Evolutionary conservation across 2,329 filamentous ascomycete genomes (phyloP), one percentile per base, ranked within the genome.

Genomic region (Monilinia vaccinii-corymbosi): DNA sequence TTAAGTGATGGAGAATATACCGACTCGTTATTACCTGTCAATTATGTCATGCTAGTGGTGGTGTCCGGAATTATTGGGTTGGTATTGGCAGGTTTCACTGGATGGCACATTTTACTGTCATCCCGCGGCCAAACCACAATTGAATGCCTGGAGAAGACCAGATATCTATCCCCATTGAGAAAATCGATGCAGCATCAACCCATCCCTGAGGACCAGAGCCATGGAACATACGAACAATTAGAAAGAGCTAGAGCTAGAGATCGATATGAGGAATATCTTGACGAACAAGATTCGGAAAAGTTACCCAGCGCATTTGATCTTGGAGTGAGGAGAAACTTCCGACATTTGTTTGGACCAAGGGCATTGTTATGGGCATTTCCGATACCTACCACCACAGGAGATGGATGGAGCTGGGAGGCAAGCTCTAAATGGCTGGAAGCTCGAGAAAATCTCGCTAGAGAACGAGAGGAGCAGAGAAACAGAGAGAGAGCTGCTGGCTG

Each of bases 371-470:
- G 94, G 93, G 75, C 79, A 32, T 63, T 97, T 1, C 94, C 94
- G 0, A 76, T 97, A 49, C 84, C 82, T 73, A 97, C 88, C 70
- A 96, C 91, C 2, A 89, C 84, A 0, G 93, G 93, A 38, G 90
- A 99, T 72, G 94, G 94, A 25, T 99, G 93, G 93, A 81, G 79
- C 48, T 99, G 94, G 94, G 91, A 97, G 69, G 82, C 92, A 0
- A 95, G 85, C 69, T 80, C 83, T 1, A 84, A 83, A 65, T 99
- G 94, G 88, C 64, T 89, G 3, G 84, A 86, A 40, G 88, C 86
- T 4, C 79, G 86, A 47, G 85, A 91, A 7, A 77, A 77, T 23
- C 78, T 91, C n/a, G 75, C 76, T 5, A 66, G 69, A 11, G 82
- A 86, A 62, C 75, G 84, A 49, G 77, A 82, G 57, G 76, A 81